Percentiles rank a stretch among this genome's conserved stretches.
Conservation (phyloP, 1,284 basidiomycete genomes). For the Naganishia cerealis region DNA sequence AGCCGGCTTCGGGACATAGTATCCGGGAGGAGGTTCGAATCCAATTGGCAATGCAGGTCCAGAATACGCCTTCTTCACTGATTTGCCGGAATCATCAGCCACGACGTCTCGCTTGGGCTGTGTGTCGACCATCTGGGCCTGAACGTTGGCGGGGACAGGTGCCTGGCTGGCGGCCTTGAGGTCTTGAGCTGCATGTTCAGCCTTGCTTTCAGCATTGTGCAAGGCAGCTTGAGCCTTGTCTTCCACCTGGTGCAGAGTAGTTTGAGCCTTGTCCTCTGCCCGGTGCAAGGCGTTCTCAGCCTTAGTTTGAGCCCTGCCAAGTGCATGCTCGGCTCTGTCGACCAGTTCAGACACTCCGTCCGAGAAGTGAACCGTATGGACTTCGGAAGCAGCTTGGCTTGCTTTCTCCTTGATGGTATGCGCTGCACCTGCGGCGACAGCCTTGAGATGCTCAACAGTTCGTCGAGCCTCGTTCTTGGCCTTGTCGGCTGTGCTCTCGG, state of each 20-base stretch:
- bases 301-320: conserved; percentile 38
- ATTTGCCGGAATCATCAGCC: conserved; percentile 41
- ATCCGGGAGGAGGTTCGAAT: conserved; percentile 87
- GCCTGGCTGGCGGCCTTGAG: conserved; percentile 48
- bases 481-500: conserved; percentile 38
- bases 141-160: conserved; percentile 57
- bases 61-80: conserved; percentile 62
- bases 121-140: conserved; percentile 44
- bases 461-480: conserved; percentile 44
- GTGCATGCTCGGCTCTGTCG: conserved; percentile 63
- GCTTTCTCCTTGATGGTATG: conserved; percentile 40
- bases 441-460: conserved; percentile 38
- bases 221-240: conserved; percentile 38
- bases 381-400: conserved; percentile 42
- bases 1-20: conserved; percentile 54
- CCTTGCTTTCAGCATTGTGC: conserved; percentile 36
- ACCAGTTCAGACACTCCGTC: conserved; percentile 68
- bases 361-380: conserved; percentile 61
- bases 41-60: conserved; percentile 76
- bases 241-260: conserved; percentile 45
- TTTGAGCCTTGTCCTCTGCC: conserved; percentile 39
- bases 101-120: conserved; percentile 50
- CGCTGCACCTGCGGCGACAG: conserved; percentile 36
- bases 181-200: conserved; percentile 38
- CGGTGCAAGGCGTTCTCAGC: conserved; percentile 36